A percentile compares a stretch with the other conserved stretches of the same genome.
phyloP scores from a whole-genome alignment of 164 flowering plant genomes.

The Malania oleifera region DNA sequence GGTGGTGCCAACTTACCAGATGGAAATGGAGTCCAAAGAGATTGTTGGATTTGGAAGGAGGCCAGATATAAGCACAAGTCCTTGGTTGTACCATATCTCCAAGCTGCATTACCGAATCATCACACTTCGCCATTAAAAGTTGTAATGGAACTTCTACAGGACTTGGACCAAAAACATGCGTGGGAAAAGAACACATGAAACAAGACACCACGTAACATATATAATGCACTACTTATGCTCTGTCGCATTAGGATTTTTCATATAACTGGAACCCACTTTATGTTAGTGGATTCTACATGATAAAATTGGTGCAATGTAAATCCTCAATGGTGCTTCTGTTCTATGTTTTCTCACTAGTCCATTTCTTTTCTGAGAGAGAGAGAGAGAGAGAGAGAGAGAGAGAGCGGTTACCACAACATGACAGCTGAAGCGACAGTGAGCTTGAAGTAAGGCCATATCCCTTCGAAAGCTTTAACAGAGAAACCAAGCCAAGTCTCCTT shows the following conservation, averaged over 20 bases:
- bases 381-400: neutral
- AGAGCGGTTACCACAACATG: slow-evolving; percentile 55
- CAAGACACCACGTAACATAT: too few relatives aligned
- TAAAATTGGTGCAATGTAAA: too few relatives aligned
- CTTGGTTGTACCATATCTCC: slow-evolving; percentile 85
- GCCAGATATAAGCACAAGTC: slow-evolving; percentile 68
- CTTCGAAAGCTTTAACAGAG: slow-evolving; percentile 53
- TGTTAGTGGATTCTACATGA: too few relatives aligned
- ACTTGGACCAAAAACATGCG: too few relatives aligned
- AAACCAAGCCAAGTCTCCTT: slow-evolving; percentile 73
- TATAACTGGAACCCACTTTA: too few relatives aligned
- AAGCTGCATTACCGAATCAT: slow-evolving; percentile 31
- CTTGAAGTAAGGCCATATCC: slow-evolving; percentile 73
- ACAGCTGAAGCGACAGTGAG: slow-evolving; percentile 70
- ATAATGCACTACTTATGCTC: too few relatives aligned
- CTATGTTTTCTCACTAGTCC: too few relatives aligned
- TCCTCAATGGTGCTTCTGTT: too few relatives aligned
- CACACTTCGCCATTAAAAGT: neutral
- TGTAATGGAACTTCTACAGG: too few relatives aligned
- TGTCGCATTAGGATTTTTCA: too few relatives aligned
- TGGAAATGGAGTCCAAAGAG: slow-evolving; percentile 66
- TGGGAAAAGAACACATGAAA: too few relatives aligned
- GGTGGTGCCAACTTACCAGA: slow-evolving; percentile 40
- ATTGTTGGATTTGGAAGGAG: slow-evolving; percentile 62
- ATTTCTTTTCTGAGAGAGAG: too few relatives aligned